These are phyloP conservation scores for Myochromella boudieri DNA, from an alignment of 768 basidiomycete species.

Conservation along the genomic window DNA sequence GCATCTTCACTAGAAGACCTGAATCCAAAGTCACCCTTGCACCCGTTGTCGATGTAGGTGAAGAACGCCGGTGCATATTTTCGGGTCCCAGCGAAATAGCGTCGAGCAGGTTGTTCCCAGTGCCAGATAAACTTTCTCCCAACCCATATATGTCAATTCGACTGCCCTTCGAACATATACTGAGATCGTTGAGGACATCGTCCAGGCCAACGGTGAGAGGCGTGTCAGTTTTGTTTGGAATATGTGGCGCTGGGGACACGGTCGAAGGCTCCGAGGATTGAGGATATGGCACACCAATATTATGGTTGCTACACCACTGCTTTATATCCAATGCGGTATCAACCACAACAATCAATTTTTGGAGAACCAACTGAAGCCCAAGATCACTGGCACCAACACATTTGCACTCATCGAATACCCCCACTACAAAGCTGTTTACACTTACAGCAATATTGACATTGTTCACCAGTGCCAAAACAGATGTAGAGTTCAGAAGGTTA, in stretches of 20 bases:
- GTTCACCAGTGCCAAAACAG: slow-evolving; percentile 16
- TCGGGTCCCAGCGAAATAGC: slow-evolving; percentile 7
- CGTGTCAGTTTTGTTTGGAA: slow-evolving; percentile 6
- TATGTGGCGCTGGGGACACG: not conserved
- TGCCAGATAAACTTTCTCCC: not conserved
- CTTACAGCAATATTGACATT: slow-evolving; percentile 22
- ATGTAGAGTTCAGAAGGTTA: slow-evolving; percentile 21
- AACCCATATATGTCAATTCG: slow-evolving; percentile 4
- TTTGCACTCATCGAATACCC: slow-evolving; percentile 19
- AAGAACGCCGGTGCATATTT: slow-evolving; percentile 3
- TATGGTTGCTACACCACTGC: slow-evolving; percentile 14
- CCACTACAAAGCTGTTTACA: slow-evolving; percentile 17
- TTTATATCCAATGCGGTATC: slow-evolving; percentile 13
- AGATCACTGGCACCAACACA: slow-evolving; percentile 20
- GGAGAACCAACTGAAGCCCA: slow-evolving; percentile 16
- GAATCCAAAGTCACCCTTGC: slow-evolving; percentile 11
- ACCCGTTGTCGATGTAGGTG: not conserved
- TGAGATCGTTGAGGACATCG: slow-evolving; percentile 5
- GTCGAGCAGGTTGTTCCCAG: slow-evolving; percentile 6
- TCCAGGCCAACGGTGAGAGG: slow-evolving; percentile 13
- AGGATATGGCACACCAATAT: slow-evolving; percentile 3
- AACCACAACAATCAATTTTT: slow-evolving; percentile 19
- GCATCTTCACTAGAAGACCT: slow-evolving; percentile 16
- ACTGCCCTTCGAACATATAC: slow-evolving; percentile 8
- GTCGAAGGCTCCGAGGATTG: not conserved